A percentile compares a stretch with the other conserved stretches of the same genome.
phyloP scores from a whole-genome alignment of 2,329 filamentous ascomycete species.

The Incumbomyces lentus region DNA sequence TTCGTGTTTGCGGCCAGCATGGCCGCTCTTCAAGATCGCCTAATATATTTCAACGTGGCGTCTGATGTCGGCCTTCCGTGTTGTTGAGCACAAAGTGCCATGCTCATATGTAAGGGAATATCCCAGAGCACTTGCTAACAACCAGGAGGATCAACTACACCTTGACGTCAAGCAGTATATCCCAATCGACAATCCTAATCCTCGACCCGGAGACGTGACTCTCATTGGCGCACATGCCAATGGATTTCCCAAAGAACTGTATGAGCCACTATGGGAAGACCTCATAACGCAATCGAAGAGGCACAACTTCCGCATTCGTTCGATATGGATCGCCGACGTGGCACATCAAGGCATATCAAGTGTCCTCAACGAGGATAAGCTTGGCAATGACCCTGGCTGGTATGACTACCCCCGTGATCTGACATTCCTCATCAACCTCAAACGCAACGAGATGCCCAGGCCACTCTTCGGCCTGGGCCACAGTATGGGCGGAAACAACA shows the following conservation, averaged over 20 bases:
- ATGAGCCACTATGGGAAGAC: constrained; percentile 78
- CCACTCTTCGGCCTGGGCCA: constrained; percentile 79
- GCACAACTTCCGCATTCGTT: constrained; percentile 54
- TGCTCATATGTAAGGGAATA: constrained; percentile 44
- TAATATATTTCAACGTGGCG: neutral
- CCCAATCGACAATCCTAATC: constrained; percentile 36
- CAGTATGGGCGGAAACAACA: constrained; percentile 59
- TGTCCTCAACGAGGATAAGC: constrained; percentile 56
- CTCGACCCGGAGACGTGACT: constrained; percentile 40
- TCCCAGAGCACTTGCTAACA: constrained; percentile 35
- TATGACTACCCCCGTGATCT: constrained; percentile 69
- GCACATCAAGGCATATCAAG: constrained; percentile 67
- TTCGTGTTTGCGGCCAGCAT: too few relatives aligned
- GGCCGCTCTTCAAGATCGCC: too few relatives aligned
- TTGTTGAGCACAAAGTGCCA: constrained; percentile 40
- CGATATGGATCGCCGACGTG: constrained; percentile 73
- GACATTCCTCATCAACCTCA: constrained; percentile 41
- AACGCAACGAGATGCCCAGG: constrained; percentile 25
- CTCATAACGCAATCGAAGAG: constrained; percentile 46
- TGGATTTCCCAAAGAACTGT: constrained; percentile 58
- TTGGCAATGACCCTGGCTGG: constrained; percentile 75
- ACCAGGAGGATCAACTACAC: constrained; percentile 40
- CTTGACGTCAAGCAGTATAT: constrained; percentile 47
- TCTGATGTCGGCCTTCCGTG: constrained; percentile 25
- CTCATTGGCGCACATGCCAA: constrained; percentile 47